Conservation (phyloP, 1,284 basidiomycete genomes). For the Ganoderma boninense region DNA sequence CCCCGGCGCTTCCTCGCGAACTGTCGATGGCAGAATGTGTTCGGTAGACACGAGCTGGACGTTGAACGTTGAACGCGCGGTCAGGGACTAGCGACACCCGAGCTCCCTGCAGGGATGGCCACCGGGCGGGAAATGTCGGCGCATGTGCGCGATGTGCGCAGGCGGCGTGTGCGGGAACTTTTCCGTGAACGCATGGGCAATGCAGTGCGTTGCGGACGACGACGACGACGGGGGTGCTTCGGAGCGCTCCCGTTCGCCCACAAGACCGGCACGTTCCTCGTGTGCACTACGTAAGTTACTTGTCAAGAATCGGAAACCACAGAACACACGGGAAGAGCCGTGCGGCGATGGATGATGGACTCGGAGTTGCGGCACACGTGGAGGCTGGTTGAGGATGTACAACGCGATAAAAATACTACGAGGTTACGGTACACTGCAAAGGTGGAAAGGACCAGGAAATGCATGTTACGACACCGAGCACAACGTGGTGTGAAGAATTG, state of each 20-base stretch:
- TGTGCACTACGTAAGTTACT: slow-evolving; percentile 48
- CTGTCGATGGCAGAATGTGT: slow-evolving; percentile 46
- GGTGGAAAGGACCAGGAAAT: too few relatives aligned
- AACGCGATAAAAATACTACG: too few relatives aligned
- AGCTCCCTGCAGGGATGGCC: slow-evolving; percentile 53
- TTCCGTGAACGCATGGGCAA: slow-evolving; percentile 44
- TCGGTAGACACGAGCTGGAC: slow-evolving; percentile 51
- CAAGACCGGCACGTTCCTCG: slow-evolving; percentile 55
- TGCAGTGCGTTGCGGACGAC: slow-evolving; percentile 48
- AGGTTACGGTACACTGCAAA: too few relatives aligned
- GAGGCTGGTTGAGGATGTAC: slow-evolving; percentile 24
- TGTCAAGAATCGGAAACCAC: slow-evolving; percentile 51
- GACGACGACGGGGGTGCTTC: slow-evolving; percentile 49
- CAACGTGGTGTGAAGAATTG: too few relatives aligned
- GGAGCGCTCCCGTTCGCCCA: slow-evolving; percentile 60
- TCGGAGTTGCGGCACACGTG: slow-evolving; percentile 43
- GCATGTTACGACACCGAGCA: too few relatives aligned
- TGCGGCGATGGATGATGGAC: too few relatives aligned
- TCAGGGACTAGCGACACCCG: slow-evolving; percentile 53
- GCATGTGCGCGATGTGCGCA: slow-evolving; percentile 49
- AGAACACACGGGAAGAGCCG: slow-evolving; percentile 11
- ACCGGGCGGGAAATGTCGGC: slow-evolving; percentile 52
- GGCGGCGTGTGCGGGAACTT: slow-evolving; percentile 33
- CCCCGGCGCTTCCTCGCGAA: too few relatives aligned
- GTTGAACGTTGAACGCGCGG: slow-evolving; percentile 47